Conservation (phyloP, 2,329 filamentous ascomycete species). For the Zarea fungicola region DNA sequence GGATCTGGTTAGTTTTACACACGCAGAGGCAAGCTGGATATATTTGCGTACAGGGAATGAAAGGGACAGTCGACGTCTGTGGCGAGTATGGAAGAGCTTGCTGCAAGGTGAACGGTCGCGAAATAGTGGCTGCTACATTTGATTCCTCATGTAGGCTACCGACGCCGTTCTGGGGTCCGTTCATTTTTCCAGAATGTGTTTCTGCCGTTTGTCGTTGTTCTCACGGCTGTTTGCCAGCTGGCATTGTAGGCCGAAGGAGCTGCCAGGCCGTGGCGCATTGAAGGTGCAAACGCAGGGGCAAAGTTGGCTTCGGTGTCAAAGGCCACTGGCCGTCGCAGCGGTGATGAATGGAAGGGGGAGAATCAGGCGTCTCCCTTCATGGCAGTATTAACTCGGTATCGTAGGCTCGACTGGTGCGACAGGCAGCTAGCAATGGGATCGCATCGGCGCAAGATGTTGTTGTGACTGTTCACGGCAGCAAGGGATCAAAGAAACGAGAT, state of each 20-base stretch:
- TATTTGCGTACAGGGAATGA: conserved; percentile 59
- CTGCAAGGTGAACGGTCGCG: conserved; percentile 56
- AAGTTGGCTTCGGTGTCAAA: not conserved
- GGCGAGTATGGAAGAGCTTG: conserved; percentile 80
- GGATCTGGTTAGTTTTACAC: not conserved
- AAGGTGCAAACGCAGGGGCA: conserved; percentile 13
- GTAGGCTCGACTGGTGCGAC: not conserved
- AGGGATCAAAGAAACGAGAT: not conserved
- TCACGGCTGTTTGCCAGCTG: conserved; percentile 25
- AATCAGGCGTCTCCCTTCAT: not conserved
- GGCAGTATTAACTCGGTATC: not conserved
- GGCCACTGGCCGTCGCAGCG: not conserved
- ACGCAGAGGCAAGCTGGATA: not conserved
- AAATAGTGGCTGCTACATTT: conserved; percentile 22
- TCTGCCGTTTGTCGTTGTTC: conserved; percentile 24
- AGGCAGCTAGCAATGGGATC: conserved; percentile 1
- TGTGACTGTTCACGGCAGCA: conserved; percentile 1
- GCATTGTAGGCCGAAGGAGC: conserved; percentile 27
- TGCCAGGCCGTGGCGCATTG: conserved; percentile 10
- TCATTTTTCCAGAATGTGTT: conserved; percentile 26
- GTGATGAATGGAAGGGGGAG: not conserved
- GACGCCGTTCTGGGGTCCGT: conserved; percentile 31
- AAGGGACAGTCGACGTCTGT: conserved; percentile 73
- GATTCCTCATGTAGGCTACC: conserved; percentile 20
- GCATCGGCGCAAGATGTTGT: not conserved